These are phyloP conservation scores for Mycena maculata DNA, from an alignment of 768 basidiomycete species.

Conservation along the genomic window DNA sequence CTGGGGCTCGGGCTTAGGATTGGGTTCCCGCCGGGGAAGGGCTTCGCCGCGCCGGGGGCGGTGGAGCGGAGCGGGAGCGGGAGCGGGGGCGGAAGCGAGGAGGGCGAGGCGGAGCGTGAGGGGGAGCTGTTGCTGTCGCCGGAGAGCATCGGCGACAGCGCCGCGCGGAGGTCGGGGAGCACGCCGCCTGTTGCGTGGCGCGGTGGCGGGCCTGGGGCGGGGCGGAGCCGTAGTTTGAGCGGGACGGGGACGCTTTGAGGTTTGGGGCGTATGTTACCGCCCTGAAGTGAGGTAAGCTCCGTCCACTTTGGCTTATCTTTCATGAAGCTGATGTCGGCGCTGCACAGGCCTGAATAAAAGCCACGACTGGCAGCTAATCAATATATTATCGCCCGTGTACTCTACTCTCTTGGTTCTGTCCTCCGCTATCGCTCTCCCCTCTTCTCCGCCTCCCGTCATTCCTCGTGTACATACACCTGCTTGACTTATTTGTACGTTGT, in stretches of 20 bases:
- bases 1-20: slow-evolving; percentile 23
- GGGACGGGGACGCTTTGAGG: slow-evolving; percentile 18
- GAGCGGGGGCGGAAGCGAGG: neutral
- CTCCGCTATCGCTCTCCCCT: too few relatives aligned
- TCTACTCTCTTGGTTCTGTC: too few relatives aligned
- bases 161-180: slow-evolving; percentile 23
- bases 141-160: neutral
- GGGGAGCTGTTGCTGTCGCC: slow-evolving; percentile 8
- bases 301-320: neutral
- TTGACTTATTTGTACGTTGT: neutral
- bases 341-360: neutral
- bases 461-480: neutral
- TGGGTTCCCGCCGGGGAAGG: slow-evolving; percentile 16
- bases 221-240: slow-evolving; percentile 20
- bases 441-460: too few relatives aligned
- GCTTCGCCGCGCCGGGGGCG: neutral
- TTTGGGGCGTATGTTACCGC: neutral
- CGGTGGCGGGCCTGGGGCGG: slow-evolving; percentile 11
- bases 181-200: slow-evolving; percentile 29
- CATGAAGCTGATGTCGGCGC: neutral
- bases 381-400: too few relatives aligned
- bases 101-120: neutral
- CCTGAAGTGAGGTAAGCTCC: neutral
- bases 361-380: neutral
- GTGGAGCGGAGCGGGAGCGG: neutral